Percentiles rank a stretch among this genome's conserved stretches.
These are phyloP conservation scores for Clarireedia monteithiana DNA, from an alignment of 2,329 filamentous ascomycete species.

Conservation along the genomic window DNA sequence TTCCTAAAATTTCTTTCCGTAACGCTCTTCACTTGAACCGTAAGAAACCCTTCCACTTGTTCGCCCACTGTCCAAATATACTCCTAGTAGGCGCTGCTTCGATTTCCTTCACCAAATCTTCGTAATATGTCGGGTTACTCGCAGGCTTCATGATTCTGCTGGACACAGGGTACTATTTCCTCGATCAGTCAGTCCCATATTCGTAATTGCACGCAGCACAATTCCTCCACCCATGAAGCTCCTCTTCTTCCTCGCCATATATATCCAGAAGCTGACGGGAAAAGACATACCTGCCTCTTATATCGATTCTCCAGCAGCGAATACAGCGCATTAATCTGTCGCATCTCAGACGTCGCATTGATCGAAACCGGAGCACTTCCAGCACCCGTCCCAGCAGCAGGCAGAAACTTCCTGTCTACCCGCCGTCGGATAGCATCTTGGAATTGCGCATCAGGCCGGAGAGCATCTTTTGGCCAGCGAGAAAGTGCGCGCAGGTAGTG, in stretches of 20 bases:
- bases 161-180: conserved; percentile 38
- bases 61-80: conserved; percentile 43
- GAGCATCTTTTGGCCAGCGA: conserved; percentile 55
- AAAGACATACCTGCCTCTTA: conserved; percentile 39
- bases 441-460: conserved; percentile 56
- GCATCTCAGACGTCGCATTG: conserved; percentile 42
- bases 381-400: conserved; percentile 11
- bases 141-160: conserved; percentile 47
- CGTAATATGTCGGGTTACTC: conserved; percentile 58
- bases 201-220: background rate
- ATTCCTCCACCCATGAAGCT: too few species aligned
- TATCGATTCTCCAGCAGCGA: conserved; percentile 54
- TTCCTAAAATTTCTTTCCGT: background rate
- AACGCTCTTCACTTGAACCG: conserved; percentile 39
- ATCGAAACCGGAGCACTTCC: conserved; percentile 9
- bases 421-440: conserved; percentile 45
- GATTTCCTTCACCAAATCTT: conserved; percentile 52
- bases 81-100: conserved; percentile 53
- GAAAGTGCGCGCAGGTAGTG: conserved; percentile 44
- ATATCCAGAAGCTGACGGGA: background rate
- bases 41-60: conserved; percentile 52
- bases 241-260: background rate
- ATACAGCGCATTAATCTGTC: conserved; percentile 52
- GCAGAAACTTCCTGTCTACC: conserved; percentile 31
- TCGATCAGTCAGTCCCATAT: background rate